Base-by-base conservation (phyloP, 495 filamentous ascomycete genomes). In the Hypomontagnella submonticulosa region DNA sequence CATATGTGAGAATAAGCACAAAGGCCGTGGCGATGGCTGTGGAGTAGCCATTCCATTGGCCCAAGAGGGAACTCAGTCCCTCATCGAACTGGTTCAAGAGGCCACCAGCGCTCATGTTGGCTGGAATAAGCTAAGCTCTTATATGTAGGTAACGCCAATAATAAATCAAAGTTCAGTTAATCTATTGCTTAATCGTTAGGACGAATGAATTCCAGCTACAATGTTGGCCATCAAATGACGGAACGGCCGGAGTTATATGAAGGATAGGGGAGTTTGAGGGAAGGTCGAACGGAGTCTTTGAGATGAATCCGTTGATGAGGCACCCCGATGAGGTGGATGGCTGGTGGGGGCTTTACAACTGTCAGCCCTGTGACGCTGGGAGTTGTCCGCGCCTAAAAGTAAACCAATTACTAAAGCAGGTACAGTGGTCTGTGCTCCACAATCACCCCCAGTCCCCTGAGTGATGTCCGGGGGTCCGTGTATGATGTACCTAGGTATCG, bases 31-130 rank as follows among this genome's bases (percentile, higher is more conserved):
- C 73, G 46, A 96, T 79, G 30, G 80, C 69, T 27, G 88, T 92
- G 42, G 87, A 89, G 75, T 88, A 90, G 69, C 85, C 76, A 71
- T 91, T 90, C 93, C 93, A 97, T 73, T 90, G 87, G 8, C 87
- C 84, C 16, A 96, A 75, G 44, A 93, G 75, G 33, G 85, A 79
- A 34, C 85, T 84, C 43, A 96, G 76, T 63, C 87, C 80, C 56
- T 86, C 80, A 75, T 97, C 92, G 49, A 93, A 75, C 75, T 84
- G 78, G 53, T 82, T 76, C 68, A 88, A 70, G 37, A 89, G 36
- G 52, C 81, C 79, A 66, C 81, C 76, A 67, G 68, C 53, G 75
- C 80, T 81, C 85, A 88, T 87, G 72, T 61, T 80, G 71, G 63
- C 36, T 33, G 41, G 47, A 54, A 12, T 42, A 6, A 32, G 9